Percentiles rank a stretch among this genome's conserved stretches.
These are phyloP conservation scores for Pichia sp. DNA, from an alignment of 1,139 yeast genomes.

Conservation along the genomic window DNA sequence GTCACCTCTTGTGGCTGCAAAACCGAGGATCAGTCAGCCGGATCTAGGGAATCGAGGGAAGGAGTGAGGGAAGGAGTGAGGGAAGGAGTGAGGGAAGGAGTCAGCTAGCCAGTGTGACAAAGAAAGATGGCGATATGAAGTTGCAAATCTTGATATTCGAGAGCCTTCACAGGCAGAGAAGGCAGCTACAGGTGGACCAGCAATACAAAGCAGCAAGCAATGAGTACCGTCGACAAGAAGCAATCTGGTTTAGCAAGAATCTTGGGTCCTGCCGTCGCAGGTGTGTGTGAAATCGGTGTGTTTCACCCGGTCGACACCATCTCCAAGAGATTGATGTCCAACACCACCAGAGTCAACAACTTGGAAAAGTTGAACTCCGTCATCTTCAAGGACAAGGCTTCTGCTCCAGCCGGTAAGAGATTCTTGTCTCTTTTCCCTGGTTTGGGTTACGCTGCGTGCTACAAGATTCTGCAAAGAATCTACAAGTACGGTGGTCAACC, in stretches of 20 bases:
- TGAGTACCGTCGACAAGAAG: constrained; percentile 55
- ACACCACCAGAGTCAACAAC: constrained; percentile 68
- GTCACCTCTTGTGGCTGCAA: too few species aligned
- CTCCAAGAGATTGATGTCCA: constrained; percentile 96
- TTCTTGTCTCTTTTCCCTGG: constrained; percentile 91
- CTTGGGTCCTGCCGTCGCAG: constrained; percentile 96
- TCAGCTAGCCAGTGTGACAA: too few species aligned
- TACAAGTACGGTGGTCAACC: constrained; percentile 99
- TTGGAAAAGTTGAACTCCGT: constrained; percentile 71
- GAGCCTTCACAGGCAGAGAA: too few species aligned
- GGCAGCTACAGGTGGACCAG: neutral
- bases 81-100: too few species aligned
- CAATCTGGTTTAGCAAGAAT: constrained; percentile 90
- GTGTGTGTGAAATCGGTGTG: constrained; percentile 91
- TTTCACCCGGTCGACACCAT: constrained; percentile 99
- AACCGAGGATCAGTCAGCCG: too few species aligned
- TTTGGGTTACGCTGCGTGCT: constrained; percentile 95
- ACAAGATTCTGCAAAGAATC: constrained; percentile 94
- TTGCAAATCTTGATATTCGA: too few species aligned
- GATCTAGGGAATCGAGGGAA: too few species aligned
- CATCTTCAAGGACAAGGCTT: constrained; percentile 79
- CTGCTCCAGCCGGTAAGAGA: constrained; percentile 65
- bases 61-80: too few species aligned
- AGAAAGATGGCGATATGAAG: too few species aligned
- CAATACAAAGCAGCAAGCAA: neutral